These are phyloP conservation scores for Pelagomonas calceolata DNA, from an alignment of 108 stramenopile genomes.

Conservation along the genomic window DNA sequence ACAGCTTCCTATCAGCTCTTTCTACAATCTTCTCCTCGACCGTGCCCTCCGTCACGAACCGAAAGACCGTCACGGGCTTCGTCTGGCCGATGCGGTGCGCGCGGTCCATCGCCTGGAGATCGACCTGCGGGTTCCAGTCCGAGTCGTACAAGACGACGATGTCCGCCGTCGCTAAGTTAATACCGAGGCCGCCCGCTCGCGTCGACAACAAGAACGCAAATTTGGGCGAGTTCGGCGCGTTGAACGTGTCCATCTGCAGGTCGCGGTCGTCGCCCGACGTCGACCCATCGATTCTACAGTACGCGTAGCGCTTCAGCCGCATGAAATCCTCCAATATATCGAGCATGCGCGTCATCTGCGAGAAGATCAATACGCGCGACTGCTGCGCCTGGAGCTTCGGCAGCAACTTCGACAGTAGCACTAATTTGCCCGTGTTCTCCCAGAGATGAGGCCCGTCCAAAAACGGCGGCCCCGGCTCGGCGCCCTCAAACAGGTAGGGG, in stretches of 20 bases:
- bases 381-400: conserved; percentile 76
- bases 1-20: conserved; percentile 93
- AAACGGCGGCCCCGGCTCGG: conserved; percentile 89
- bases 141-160: conserved; percentile 93
- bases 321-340: conserved; percentile 94
- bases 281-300: conserved; percentile 40
- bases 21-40: conserved; percentile 98
- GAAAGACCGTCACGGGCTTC: conserved; percentile 94
- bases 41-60: conserved; percentile 90
- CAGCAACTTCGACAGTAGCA: conserved; percentile 64
- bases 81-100: conserved; percentile 93
- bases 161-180: conserved; percentile 95
- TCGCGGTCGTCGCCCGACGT: conserved; percentile 37
- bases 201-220: conserved; percentile 94
- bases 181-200: conserved; percentile 88
- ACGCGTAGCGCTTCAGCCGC: conserved; percentile 30
- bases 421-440: conserved; percentile 84
- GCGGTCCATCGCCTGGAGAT: conserved; percentile 92
- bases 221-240: conserved; percentile 12
- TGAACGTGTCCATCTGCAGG: conserved; percentile 14
- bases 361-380: conserved; percentile 89
- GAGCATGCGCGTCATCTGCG: conserved; percentile 91
- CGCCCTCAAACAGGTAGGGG: conserved; percentile 97
- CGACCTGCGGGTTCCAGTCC: conserved; percentile 74
- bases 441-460: conserved; percentile 93